A percentile compares a stretch with the other conserved stretches of the same genome.
These are phyloP conservation scores for Solidago caesia DNA, from an alignment of 129 eudicot species.

Conservation along the genomic window DNA sequence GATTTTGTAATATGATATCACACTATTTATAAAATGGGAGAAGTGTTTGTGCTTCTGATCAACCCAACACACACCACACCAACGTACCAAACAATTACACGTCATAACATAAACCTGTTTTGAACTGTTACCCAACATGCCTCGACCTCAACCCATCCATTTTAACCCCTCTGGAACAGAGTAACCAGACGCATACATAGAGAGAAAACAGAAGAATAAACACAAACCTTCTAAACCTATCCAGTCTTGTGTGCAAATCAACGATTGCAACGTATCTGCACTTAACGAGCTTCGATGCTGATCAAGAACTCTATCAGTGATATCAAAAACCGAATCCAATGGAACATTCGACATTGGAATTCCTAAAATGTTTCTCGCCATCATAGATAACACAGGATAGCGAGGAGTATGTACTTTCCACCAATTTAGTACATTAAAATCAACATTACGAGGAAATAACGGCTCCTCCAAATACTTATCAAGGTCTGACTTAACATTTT, in stretches of 20 bases:
- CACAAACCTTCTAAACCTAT: slow-evolving; percentile 66
- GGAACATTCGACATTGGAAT: slow-evolving; percentile 77
- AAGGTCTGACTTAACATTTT: slow-evolving; percentile 64
- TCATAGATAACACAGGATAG: slow-evolving; percentile 86
- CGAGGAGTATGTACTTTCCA: slow-evolving; percentile 95
- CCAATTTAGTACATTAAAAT: slow-evolving; percentile 75
- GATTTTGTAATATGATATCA: not conserved
- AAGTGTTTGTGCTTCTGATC: too few species aligned
- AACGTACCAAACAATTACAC: not conserved
- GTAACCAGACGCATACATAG: not conserved
- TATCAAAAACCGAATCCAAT: slow-evolving; percentile 48
- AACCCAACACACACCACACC: too few species aligned
- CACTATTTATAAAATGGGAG: too few species aligned
- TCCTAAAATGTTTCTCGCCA: slow-evolving; percentile 84
- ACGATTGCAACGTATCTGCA: slow-evolving; percentile 75
- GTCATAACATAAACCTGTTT: not conserved
- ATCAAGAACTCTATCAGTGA: slow-evolving; percentile 64
- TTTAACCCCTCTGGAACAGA: not conserved
- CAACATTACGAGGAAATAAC: slow-evolving; percentile 75
- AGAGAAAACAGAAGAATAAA: not conserved
- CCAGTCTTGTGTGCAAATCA: slow-evolving; percentile 92
- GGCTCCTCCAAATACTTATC: slow-evolving; percentile 96
- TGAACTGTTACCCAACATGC: not conserved
- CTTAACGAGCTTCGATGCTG: slow-evolving; percentile 58
- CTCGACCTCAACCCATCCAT: not conserved